phyloP scores from a whole-genome alignment of 352 stramenopile species.

The Globisporangium radiosum region DNA sequence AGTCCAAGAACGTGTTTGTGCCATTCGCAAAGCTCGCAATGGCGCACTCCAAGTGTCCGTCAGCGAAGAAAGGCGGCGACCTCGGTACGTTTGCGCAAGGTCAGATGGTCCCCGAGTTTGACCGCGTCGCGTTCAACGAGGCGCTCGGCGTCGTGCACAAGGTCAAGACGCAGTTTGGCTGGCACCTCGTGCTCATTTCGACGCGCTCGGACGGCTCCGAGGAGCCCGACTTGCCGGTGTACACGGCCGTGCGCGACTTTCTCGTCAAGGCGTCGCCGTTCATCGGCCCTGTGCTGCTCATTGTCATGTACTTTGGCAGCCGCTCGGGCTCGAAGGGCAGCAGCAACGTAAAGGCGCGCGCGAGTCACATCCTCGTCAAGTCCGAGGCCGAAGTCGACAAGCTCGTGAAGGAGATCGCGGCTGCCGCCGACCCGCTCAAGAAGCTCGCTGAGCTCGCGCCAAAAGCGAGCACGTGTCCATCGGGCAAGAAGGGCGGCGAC shows the following conservation, averaged over 20 bases:
- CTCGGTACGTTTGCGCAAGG: slow-evolving; percentile 63
- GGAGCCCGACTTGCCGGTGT: slow-evolving; percentile 21
- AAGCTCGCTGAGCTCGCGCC: slow-evolving; percentile 55
- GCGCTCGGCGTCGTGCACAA: slow-evolving; percentile 72
- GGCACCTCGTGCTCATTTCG: slow-evolving; percentile 57
- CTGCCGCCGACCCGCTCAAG: slow-evolving; percentile 38
- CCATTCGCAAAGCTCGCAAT: slow-evolving; percentile 66
- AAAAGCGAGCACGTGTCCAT: slow-evolving; percentile 69
- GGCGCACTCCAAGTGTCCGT: slow-evolving; percentile 68
- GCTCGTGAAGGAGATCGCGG: slow-evolving; percentile 47
- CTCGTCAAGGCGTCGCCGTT: slow-evolving; percentile 44
- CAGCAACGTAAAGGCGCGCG: slow-evolving; percentile 34
- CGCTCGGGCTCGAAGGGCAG: slow-evolving; percentile 17
- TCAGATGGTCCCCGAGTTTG: slow-evolving; percentile 75
- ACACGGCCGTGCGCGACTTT: slow-evolving; percentile 23
- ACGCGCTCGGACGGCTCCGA: slow-evolving; percentile 39
- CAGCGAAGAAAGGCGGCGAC: slow-evolving; percentile 53
- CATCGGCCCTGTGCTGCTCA: slow-evolving; percentile 40
- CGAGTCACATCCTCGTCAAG: slow-evolving; percentile 72
- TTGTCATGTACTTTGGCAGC: slow-evolving; percentile 33
- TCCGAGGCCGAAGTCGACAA: slow-evolving; percentile 53
- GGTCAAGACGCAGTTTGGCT: slow-evolving; percentile 78
- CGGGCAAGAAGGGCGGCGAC: slow-evolving; percentile 51
- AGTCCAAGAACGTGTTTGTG: slow-evolving; percentile 41
- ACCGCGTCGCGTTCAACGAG: slow-evolving; percentile 64